phyloP scores from a whole-genome alignment of 257 asterid genomes.

The Penstemon newberryi region DNA sequence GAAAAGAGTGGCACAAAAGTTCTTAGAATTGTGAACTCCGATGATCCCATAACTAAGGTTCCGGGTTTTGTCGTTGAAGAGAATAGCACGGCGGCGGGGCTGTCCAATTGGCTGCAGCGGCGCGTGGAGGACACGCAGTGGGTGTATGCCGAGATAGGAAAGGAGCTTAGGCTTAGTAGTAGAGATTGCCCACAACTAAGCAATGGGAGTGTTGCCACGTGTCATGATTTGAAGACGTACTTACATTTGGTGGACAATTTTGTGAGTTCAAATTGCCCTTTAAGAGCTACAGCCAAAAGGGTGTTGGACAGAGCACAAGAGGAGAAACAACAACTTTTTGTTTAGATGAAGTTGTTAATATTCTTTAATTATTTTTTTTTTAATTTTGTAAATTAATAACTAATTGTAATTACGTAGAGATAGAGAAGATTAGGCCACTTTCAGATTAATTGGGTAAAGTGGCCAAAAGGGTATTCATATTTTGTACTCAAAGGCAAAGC shows the following conservation, averaged over 20 bases:
- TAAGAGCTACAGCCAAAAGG: slow-evolving; percentile 61
- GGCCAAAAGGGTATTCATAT: too few species aligned
- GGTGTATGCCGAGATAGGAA: slow-evolving; percentile 87
- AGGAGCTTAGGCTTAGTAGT: slow-evolving; percentile 72
- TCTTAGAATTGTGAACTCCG: slow-evolving; percentile 69
- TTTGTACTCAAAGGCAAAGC: too few species aligned
- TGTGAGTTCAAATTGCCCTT: slow-evolving; percentile 64
- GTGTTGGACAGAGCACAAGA: slow-evolving; percentile 29
- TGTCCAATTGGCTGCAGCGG: slow-evolving; percentile 55
- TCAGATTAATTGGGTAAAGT: too few species aligned
- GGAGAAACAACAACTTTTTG: background rate
- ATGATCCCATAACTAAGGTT: slow-evolving; percentile 72
- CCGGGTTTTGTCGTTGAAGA: slow-evolving; percentile 75
- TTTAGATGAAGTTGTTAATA: too few species aligned
- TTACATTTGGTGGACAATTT: slow-evolving; percentile 62
- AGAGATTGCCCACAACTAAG: slow-evolving; percentile 51
- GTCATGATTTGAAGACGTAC: slow-evolving; percentile 86
- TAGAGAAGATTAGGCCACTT: too few species aligned
- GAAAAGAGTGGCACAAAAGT: slow-evolving; percentile 66
- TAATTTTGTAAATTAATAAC: too few species aligned
- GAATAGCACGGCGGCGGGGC: slow-evolving; percentile 19
- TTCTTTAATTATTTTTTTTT: too few species aligned
- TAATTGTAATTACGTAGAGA: too few species aligned
- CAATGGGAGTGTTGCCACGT: slow-evolving; percentile 52
- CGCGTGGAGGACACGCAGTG: slow-evolving; percentile 60